Conservation (phyloP, 1,139 yeast species). For the Magnusiomyces suaveolens region DNA sequence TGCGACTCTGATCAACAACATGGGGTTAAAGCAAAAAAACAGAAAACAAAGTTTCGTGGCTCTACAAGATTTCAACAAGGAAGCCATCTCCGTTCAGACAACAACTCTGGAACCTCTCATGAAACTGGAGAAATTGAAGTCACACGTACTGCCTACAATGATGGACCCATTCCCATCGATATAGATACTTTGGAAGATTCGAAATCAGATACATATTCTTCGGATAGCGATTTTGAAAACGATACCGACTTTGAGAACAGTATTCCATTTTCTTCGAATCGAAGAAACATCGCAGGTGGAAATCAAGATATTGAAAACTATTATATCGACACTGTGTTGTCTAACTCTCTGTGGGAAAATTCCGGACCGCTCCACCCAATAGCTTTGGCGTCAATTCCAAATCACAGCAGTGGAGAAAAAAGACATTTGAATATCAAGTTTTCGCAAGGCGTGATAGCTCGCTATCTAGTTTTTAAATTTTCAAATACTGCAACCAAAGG, state of each 20-base stretch:
- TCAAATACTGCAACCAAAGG: constrained; percentile 9
- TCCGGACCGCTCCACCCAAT: constrained; percentile 14
- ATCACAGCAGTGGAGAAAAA: neutral
- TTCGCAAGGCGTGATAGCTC: constrained; percentile 11
- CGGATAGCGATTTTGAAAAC: neutral
- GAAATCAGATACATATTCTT: too few species aligned
- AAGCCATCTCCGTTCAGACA: neutral
- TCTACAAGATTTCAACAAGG: neutral
- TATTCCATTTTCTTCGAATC: neutral
- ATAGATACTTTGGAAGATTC: too few species aligned
- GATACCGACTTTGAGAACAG: constrained; percentile 2
- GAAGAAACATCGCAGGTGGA: neutral
- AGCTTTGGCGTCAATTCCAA: constrained; percentile 14
- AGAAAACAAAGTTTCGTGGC: neutral
- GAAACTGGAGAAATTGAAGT: neutral
- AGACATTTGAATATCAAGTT: constrained; percentile 15
- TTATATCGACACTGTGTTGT: neutral
- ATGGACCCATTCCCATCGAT: too few species aligned
- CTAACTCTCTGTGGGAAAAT: neutral
- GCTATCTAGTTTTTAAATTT: constrained; percentile 13
- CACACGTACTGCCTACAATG: neutral
- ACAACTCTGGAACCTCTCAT: too few species aligned
- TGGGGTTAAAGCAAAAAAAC: neutral
- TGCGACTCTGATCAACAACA: neutral
- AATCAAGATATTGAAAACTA: neutral